These are phyloP conservation scores for Hymenoscyphus repandus DNA, from an alignment of 2,329 filamentous ascomycete species.

Conservation along the genomic window DNA sequence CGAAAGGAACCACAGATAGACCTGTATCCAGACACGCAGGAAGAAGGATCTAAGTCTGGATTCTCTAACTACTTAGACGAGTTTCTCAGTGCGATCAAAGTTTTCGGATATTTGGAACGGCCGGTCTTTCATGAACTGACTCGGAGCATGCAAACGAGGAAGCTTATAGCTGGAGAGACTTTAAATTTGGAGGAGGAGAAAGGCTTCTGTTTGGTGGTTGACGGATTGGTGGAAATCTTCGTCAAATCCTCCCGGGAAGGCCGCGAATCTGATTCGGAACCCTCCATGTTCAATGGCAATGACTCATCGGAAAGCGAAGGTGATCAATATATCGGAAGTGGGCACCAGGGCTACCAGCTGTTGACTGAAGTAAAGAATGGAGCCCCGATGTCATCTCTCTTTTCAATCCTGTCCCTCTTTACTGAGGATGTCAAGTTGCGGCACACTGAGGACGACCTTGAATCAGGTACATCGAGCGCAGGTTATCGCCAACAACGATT, in stretches of 20 bases:
- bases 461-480: constrained; percentile 34
- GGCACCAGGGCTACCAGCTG: constrained; percentile 84
- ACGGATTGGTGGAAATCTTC: constrained; percentile 94
- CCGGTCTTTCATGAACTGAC: constrained; percentile 98
- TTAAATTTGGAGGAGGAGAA: constrained; percentile 95
- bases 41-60: constrained; percentile 83
- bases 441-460: constrained; percentile 54
- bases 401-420: constrained; percentile 94
- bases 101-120: constrained; percentile 94
- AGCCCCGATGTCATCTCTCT: constrained; percentile 95
- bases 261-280: constrained; percentile 35
- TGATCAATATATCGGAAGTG: constrained; percentile 52
- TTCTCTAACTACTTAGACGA: constrained; percentile 96
- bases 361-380: constrained; percentile 97
- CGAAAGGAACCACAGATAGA: constrained; percentile 94
- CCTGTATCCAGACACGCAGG: constrained; percentile 87
- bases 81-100: constrained; percentile 96
- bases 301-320: constrained; percentile 62
- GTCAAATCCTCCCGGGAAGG: constrained; percentile 75
- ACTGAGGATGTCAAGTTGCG: constrained; percentile 88
- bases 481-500: constrained; percentile 26
- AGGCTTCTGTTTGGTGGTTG: constrained; percentile 94
- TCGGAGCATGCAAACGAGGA: constrained; percentile 94
- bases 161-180: constrained; percentile 93
- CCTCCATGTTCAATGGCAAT: constrained; percentile 37